phyloP scores from a whole-genome alignment of 208 protist genomes.

The Leishmania amazonensis region DNA sequence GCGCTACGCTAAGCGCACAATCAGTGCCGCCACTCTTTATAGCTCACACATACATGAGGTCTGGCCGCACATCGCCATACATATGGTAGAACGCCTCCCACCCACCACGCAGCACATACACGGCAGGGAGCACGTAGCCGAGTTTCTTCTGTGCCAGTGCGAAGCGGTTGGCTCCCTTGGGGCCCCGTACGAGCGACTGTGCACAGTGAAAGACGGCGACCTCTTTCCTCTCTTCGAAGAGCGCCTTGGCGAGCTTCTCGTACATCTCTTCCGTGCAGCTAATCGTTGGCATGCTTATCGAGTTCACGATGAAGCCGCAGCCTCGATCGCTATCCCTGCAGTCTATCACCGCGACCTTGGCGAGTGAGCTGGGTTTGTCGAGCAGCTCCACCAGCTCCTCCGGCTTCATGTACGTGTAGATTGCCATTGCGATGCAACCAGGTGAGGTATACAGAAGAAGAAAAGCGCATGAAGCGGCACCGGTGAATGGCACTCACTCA shows the following conservation, averaged over 20 bases:
- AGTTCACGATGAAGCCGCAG: constrained; percentile 60
- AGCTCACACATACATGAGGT: constrained; percentile 49
- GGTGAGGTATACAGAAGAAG: neutral
- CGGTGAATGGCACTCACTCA: neutral
- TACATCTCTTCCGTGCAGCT: constrained; percentile 38
- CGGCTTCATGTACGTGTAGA: constrained; percentile 61
- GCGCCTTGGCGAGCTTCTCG: constrained; percentile 36
- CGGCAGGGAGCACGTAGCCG: constrained; percentile 36
- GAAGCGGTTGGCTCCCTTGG: constrained; percentile 60
- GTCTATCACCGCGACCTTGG: constrained; percentile 60
- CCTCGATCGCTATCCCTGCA: constrained; percentile 73
- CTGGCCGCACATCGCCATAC: constrained; percentile 45
- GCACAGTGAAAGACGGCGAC: constrained; percentile 78
- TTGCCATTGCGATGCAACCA: constrained; percentile 28
- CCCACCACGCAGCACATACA: constrained; percentile 74
- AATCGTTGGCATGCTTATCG: constrained; percentile 50
- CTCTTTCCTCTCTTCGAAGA: constrained; percentile 35
- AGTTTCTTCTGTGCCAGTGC: constrained; percentile 38
- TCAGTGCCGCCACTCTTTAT: neutral
- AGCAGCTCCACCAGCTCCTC: constrained; percentile 66
- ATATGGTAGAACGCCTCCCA: constrained; percentile 62
- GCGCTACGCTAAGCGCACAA: neutral
- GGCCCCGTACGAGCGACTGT: constrained; percentile 75
- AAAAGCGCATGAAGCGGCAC: neutral
- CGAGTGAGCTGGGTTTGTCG: constrained; percentile 30